Percentiles rank a stretch among this genome's conserved stretches.
Conservation (phyloP, 768 basidiomycete species). For the Lactarius tabidus region DNA sequence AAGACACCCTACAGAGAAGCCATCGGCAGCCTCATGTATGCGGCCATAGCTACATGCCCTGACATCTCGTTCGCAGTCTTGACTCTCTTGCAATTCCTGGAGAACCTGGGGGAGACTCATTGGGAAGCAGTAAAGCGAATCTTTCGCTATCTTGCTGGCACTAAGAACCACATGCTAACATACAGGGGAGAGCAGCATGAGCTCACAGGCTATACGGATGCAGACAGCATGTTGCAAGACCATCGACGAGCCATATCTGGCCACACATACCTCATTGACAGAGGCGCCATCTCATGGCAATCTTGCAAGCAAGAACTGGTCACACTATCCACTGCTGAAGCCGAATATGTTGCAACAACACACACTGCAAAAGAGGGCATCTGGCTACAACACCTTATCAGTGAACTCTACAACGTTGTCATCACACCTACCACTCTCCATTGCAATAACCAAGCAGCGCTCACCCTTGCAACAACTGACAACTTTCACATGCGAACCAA, state of each 20-base stretch:
- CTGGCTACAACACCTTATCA: not conserved
- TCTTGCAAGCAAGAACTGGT: slow-evolving; percentile 4
- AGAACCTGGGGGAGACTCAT: not conserved
- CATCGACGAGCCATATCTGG: not conserved
- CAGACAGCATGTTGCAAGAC: not conserved
- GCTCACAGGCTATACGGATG: not conserved
- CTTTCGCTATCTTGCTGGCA: not conserved
- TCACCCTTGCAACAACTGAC: not conserved
- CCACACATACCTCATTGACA: not conserved
- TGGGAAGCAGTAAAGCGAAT: not conserved
- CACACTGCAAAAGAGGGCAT: slow-evolving; percentile 4
- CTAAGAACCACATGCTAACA: not conserved
- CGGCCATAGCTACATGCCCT: slow-evolving; percentile 33
- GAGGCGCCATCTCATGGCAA: not conserved
- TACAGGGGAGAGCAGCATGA: not conserved
- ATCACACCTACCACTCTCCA: not conserved
- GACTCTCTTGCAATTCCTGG: not conserved
- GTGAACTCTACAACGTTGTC: not conserved
- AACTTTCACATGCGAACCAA: slow-evolving; percentile 9
- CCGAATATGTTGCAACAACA: slow-evolving; percentile 1
- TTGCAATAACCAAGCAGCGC: slow-evolving; percentile 14
- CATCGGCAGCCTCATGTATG: slow-evolving; percentile 36
- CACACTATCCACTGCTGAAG: not conserved
- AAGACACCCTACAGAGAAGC: slow-evolving; percentile 31
- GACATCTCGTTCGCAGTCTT: slow-evolving; percentile 36